Base-by-base conservation (phyloP, 352 stramenopile species). In the Globisporangium acanthophoron region DNA sequence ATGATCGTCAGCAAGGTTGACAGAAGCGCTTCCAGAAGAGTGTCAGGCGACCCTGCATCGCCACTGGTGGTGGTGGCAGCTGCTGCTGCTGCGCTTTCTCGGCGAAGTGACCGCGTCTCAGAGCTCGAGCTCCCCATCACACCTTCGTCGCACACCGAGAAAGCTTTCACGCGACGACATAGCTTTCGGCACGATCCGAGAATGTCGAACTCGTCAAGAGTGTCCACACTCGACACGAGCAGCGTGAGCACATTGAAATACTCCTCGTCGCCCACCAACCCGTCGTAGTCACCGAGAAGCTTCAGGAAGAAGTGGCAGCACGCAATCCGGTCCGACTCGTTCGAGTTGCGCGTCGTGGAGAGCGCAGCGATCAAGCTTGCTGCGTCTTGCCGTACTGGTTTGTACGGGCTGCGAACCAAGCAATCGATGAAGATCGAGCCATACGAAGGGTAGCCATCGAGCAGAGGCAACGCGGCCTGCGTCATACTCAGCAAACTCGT, bases 191-290 rank as follows among this genome's bases (percentile, higher is more conserved):
- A 81, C 40, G 75, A 69, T 15, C 62, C 47, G 13, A 88, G 59
- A 59, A 87, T 73, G 16, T 64, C 59, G 35, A 88, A 82, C 9
- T 71, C 64, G 6, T 52, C 67, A 2, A 88, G 40, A 48, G 77
- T 63, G 7, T 80, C 64, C 11, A 67, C 70, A 53, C 62, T 80
- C 21, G 70, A 71, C 5, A 88, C 67, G n/a, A 88, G 71, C 24
- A 86, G 54, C 33, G 71, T 80, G 52, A 80, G 85, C 41, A 85
- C 72, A 47, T 74, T 74, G 54, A 83, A 88, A 62, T 86, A 88
- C 59, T 88, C 78, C 58, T 81, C 69, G 31, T 79, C 58, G 45
- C 35, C 62, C 21, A 85, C 70, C 45, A 63, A 29, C 2, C 67
- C 69, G 41, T 69, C 66, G 49, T 78, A 88, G 2, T 70, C 69